phyloP scores from a whole-genome alignment of 2,329 filamentous ascomycete species.

The Thermothelomyces thermophilus region DNA sequence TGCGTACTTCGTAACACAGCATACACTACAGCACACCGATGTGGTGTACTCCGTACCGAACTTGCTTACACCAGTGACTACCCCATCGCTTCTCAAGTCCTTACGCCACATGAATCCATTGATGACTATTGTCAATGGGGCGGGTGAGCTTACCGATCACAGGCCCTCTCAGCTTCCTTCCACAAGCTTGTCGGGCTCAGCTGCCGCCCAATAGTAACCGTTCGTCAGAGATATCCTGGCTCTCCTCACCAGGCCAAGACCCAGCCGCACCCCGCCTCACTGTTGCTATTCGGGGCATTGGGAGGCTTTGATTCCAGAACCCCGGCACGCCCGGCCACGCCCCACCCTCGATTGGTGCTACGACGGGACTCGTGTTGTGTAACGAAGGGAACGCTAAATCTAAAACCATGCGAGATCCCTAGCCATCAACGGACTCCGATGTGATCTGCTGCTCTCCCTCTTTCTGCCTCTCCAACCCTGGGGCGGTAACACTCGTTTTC shows the following conservation, averaged over 20 bases:
- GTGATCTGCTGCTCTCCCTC: not conserved
- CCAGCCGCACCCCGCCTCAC: not conserved
- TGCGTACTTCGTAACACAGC: too few relatives aligned
- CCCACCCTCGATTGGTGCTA: too few relatives aligned
- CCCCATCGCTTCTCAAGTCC: too few relatives aligned
- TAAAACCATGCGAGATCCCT: not conserved
- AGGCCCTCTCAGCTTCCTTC: not conserved
- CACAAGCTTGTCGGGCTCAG: not conserved
- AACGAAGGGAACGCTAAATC: not conserved
- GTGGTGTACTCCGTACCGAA: too few relatives aligned
- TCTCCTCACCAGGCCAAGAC: not conserved
- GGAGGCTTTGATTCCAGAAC: not conserved
- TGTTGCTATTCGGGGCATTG: not conserved
- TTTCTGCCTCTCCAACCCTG: not conserved
- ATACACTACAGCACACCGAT: too few relatives aligned
- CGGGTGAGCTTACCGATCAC: too few relatives aligned
- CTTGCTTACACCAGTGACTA: too few relatives aligned
- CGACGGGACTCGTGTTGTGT: too few relatives aligned
- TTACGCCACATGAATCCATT: too few relatives aligned
- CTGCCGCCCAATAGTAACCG: constrained; percentile 1
- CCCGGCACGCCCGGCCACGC: not conserved
- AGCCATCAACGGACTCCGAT: not conserved
- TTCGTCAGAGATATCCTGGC: not conserved
- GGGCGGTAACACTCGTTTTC: not conserved
- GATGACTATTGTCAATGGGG: too few relatives aligned